These are phyloP conservation scores for Starmerella bacillaris DNA, from an alignment of 805 yeast species.

Conservation along the genomic window DNA sequence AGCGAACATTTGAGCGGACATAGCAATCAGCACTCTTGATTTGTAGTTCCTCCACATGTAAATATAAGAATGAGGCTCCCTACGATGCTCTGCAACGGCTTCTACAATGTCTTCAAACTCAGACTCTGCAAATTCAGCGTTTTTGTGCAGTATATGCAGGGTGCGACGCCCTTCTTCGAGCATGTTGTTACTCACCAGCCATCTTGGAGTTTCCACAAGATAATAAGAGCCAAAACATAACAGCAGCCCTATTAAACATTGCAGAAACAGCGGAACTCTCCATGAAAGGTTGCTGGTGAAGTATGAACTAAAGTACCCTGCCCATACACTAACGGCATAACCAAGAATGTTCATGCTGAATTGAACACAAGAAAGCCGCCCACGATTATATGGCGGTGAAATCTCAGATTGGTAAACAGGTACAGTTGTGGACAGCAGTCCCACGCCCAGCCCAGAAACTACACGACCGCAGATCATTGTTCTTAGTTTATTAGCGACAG, in stretches of 20 bases:
- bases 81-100: constrained; percentile 50
- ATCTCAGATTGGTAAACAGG: constrained; percentile 82
- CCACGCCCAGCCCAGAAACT: constrained; percentile 73
- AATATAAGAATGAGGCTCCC: constrained; percentile 65
- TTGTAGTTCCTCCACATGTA: constrained; percentile 65
- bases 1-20: constrained; percentile 82
- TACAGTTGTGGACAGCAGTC: constrained; percentile 63
- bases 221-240: constrained; percentile 57
- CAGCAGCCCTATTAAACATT: constrained; percentile 52
- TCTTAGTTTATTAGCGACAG: constrained; percentile 36
- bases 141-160: constrained; percentile 56
- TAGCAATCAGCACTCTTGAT: constrained; percentile 65
- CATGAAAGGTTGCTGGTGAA: constrained; percentile 46
- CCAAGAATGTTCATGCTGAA: constrained; percentile 76
- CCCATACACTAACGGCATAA: constrained; percentile 71
- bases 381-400: constrained; percentile 72
- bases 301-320: constrained; percentile 58
- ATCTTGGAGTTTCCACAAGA: constrained; percentile 76
- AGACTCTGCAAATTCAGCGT: constrained; percentile 37
- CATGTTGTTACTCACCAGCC: constrained; percentile 65
- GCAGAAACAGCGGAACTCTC: constrained; percentile 64
- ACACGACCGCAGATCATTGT: constrained; percentile 57
- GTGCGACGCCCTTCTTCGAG: constrained; percentile 73
- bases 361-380: constrained; percentile 69
- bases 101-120: constrained; percentile 75